phyloP scores from a whole-genome alignment of 345 rosid species.

The Lepidium sativum region DNA sequence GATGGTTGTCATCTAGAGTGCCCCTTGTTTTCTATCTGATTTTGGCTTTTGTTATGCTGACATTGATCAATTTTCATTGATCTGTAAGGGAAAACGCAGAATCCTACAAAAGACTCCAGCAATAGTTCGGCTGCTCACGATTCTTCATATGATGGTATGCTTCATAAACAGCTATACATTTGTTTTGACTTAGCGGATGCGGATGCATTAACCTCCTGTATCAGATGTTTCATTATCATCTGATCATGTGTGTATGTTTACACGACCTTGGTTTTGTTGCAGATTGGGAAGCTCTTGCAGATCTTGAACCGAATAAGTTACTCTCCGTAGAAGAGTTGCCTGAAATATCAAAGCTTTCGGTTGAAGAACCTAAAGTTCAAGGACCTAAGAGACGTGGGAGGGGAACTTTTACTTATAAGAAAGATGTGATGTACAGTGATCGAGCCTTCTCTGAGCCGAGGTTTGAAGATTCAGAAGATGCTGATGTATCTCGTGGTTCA shows the following conservation, averaged over 20 bases:
- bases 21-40: not conserved
- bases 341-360: conserved; percentile 49
- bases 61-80: conserved; percentile 7
- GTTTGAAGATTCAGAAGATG: conserved; percentile 37
- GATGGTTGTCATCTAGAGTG: too few species aligned
- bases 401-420: conserved; percentile 71
- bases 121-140: conserved; percentile 24
- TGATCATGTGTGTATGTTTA: not conserved
- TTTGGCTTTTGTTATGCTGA: not conserved
- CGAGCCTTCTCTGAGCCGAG: conserved; percentile 18
- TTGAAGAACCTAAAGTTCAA: conserved; percentile 44
- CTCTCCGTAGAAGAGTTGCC: conserved; percentile 47
- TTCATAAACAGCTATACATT: not conserved
- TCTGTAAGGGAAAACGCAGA: conserved; percentile 30
- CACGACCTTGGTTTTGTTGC: not conserved
- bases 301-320: conserved; percentile 49
- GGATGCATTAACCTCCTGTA: not conserved
- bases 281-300: conserved; percentile 94
- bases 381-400: conserved; percentile 83
- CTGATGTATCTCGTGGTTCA: conserved; percentile 22
- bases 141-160: conserved; percentile 61
- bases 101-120: conserved; percentile 7
- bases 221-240: conserved; percentile 3
- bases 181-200: not conserved
- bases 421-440: conserved; percentile 53